A percentile compares a stretch with the other conserved stretches of the same genome.
Evolutionary conservation across 176 grass and related monocot species (phyloP).

Genomic region (Aegilops speltoides): DNA sequence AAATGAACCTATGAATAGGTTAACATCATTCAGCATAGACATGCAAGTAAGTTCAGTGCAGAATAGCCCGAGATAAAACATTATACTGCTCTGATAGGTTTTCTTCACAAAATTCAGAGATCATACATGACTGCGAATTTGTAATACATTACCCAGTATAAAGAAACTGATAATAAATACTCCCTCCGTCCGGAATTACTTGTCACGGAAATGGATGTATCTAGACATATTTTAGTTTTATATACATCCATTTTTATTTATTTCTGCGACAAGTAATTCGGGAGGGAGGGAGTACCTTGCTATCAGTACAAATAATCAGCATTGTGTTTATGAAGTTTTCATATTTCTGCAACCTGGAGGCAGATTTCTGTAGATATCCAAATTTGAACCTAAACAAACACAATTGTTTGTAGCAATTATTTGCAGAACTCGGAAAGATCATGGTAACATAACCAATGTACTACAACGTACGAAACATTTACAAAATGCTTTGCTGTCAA

Average conservation of each 20-base stretch:
- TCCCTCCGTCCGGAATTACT: too few relatives aligned
- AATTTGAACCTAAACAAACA: background rate
- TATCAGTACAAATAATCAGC: background rate
- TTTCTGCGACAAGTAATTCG: too few relatives aligned
- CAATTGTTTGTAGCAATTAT: background rate
- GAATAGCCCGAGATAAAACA: slow-evolving; percentile 10
- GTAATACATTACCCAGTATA: slow-evolving; percentile 14
- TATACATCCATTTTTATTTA: too few relatives aligned
- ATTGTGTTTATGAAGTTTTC: background rate
- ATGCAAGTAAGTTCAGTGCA: slow-evolving; percentile 4
- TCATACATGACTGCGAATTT: slow-evolving; percentile 12
- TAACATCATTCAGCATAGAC: background rate
- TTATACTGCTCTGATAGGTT: slow-evolving; percentile 18
- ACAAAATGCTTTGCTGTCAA: slow-evolving; percentile 21
- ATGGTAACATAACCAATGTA: background rate
- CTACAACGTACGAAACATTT: slow-evolving; percentile 8
- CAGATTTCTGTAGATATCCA: background rate
- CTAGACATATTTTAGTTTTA: too few relatives aligned
- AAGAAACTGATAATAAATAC: background rate
- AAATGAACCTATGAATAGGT: background rate
- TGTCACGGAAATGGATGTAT: too few relatives aligned
- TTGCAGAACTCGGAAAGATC: background rate
- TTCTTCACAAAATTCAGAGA: slow-evolving; percentile 16
- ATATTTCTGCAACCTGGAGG: background rate
- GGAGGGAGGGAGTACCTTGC: background rate